Base-by-base conservation (phyloP, 2,329 filamentous ascomycete species). In the Fusarium sulawesiense region DNA sequence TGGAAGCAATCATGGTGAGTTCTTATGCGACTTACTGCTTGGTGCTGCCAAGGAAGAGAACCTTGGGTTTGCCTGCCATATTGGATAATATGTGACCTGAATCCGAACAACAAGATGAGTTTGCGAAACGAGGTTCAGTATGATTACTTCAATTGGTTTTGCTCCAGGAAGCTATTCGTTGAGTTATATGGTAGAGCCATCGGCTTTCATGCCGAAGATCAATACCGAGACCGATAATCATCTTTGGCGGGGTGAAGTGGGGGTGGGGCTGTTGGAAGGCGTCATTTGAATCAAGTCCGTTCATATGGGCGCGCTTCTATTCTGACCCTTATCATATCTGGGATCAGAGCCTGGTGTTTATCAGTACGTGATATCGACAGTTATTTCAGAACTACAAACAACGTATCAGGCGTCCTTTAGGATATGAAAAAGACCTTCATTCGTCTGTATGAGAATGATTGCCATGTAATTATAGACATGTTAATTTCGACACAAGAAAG, bases 31-130 rank as follows among this genome's bases (percentile, higher is more conserved):
- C 80, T 66, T 72, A 83, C 82, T 80, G 80, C 45, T 80, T 76
- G 56, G 82, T 80, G 37, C 75, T 72, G 49, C 81, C 82, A 20
- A 83, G 74, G 29, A 80, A 75, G 21, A 83, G 74, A n/a, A 83
- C 77, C 70, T 80, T 83, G 20, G 75, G 73, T 47, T 76, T 77
- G 27, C 49, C 49, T 42, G 70, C 40, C 77, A 78, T 79, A 4
- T 34, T 72, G 50, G 49, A n/a, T 16, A 8, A 37, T 30, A 16
- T 30, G 34, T 25, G 21, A 34, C 18, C 12, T n/a, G 12, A 9
- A 25, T 14, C 13, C 37, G 18, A 16, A 20, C 25, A 12, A 16
- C 7, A 14, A 50, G 11, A 34, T n/a, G 20, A 32, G 20, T 25
- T 7, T 25, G 11, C 11, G 18, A 27, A 20, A 23, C 12, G 8